Base-by-base conservation (phyloP, 2,329 filamentous ascomycete species). In the Paracamarosporium sp. region DNA sequence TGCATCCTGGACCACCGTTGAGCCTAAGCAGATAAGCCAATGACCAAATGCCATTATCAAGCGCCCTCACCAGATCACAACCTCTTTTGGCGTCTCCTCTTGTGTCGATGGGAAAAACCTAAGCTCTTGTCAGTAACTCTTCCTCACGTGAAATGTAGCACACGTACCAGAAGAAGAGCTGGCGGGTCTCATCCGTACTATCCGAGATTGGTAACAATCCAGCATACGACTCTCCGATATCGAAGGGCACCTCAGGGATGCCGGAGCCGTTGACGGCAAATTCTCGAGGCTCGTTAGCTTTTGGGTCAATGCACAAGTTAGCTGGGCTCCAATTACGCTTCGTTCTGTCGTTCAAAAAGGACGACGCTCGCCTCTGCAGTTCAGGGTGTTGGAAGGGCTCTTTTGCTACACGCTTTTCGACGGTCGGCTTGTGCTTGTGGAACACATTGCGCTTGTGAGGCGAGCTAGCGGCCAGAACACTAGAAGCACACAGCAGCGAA, bases 161-260 rank as follows among this genome's bases (percentile, higher is more conserved):
- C 9, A 38, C 33, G 22, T 65, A 70, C 76, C 76, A 90, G 67
- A 88, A 90, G 73, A 83, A 90, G 1, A 90, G 72, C 60, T 88
- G 74, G 36, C 81, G 74, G 0, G 76, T 77, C 69, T 86, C 86
- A 35, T 83, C 70, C 0, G 78, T 72, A 15, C 79, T 69, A 35
- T 78, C 75, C 1, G 81, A 82, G 51, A 90, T 85, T 5, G 88
- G 86, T 27, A 90, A 71, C 17, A 85, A 71, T 17, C 87, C 87
- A n/a, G 87, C 83, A 63, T 89, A 89, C 0, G 84, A 86, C 73
- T 90, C 86, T 22, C 83, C 83, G 52, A 91, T 78, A 60, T 92
- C 89, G 59, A 90, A 93, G 25, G 83, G 70, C 0, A 92, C 86
- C 17, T 91, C 87, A 0, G 90, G 90, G 46, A 92, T 84, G 1